These are phyloP conservation scores for Podospora pseudocomata DNA, from an alignment of 495 filamentous ascomycete genomes.

Conservation along the genomic window DNA sequence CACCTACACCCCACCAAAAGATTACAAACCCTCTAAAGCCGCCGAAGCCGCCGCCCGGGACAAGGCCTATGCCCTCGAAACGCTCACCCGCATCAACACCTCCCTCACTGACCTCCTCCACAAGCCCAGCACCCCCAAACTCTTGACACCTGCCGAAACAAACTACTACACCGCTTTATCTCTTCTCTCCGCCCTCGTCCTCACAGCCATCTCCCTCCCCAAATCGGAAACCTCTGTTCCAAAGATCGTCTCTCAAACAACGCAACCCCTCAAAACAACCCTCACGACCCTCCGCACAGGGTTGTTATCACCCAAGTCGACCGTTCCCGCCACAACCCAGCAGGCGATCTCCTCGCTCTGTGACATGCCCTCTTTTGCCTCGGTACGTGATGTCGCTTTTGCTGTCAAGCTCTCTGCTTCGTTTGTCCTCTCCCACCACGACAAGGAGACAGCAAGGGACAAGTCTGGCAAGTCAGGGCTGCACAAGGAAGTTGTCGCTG, in stretches of 20 bases:
- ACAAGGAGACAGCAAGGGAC: conserved; percentile 38
- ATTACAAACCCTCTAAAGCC: conserved; percentile 39
- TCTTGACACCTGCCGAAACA: conserved; percentile 25
- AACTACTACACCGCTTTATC: conserved; percentile 30
- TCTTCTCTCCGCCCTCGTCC: conserved; percentile 23
- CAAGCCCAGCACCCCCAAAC: conserved; percentile 12
- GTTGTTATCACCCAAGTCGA: conserved; percentile 13
- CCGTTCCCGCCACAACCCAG: conserved; percentile 9
- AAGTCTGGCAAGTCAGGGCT: conserved; percentile 34
- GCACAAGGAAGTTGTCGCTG: conserved; percentile 34
- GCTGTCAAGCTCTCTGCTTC: conserved; percentile 33
- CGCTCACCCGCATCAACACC: conserved; percentile 28
- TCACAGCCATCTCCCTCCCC: conserved; percentile 27
- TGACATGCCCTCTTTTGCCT: conserved; percentile 30
- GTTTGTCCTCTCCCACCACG: conserved; percentile 33
- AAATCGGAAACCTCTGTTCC: conserved; percentile 19
- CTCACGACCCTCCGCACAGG: conserved; percentile 25
- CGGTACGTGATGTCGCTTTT: conserved; percentile 38
- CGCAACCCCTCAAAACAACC: conserved; percentile 16
- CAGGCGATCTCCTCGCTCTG: conserved; percentile 9
- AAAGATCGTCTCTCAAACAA: conserved; percentile 13
- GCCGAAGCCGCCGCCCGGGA: conserved; percentile 33
- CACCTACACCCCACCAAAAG: conserved; percentile 40
- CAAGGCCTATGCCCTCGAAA: conserved; percentile 33
- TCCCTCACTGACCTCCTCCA: conserved; percentile 35